A percentile compares a stretch with the other conserved stretches of the same genome.
phyloP scores from a whole-genome alignment of 228 moss, liverwort and hornwort genomes.

The Sphagnum fallax region DNA sequence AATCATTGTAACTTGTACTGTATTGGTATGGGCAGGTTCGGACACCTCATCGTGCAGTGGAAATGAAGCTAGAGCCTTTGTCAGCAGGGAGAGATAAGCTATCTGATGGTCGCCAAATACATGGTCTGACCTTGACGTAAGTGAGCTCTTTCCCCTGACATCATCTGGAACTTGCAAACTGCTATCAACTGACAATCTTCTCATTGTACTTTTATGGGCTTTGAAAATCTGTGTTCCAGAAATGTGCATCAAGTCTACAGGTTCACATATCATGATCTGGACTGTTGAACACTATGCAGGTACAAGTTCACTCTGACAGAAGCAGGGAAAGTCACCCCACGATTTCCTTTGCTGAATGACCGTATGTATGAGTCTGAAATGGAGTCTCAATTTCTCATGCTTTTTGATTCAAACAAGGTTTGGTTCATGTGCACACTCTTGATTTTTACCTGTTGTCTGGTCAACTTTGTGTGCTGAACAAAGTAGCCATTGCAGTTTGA shows the following conservation, averaged over 20 bases:
- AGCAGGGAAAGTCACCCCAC: conserved; percentile 78
- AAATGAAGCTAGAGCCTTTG: conserved; percentile 77
- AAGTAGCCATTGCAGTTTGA: no score
- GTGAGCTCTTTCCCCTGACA: conserved; percentile 7
- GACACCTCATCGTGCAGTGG: conserved; percentile 76
- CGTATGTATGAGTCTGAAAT: conserved; percentile 95
- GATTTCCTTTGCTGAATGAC: conserved; percentile 70
- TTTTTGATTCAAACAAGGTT: conserved; percentile 92
- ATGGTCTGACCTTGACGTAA: conserved; percentile 82
- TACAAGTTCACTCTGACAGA: conserved; percentile 88
- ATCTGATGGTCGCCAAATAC: conserved; percentile 86
- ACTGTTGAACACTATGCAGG: conserved; percentile 22
- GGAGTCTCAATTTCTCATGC: conserved; percentile 93
- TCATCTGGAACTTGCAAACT: no score
- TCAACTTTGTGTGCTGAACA: no score
- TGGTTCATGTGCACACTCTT: not conserved
- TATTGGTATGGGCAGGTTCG: conserved; percentile 42
- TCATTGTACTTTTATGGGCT: no score
- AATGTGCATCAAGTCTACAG: not conserved
- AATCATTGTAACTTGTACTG: no score
- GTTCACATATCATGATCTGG: not conserved
- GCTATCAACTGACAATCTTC: no score
- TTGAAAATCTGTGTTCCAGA: no score
- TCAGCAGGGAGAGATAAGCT: conserved; percentile 90
- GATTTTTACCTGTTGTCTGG: not conserved